These are phyloP conservation scores for Suillus americanus DNA, from an alignment of 768 basidiomycete genomes.

Conservation along the genomic window DNA sequence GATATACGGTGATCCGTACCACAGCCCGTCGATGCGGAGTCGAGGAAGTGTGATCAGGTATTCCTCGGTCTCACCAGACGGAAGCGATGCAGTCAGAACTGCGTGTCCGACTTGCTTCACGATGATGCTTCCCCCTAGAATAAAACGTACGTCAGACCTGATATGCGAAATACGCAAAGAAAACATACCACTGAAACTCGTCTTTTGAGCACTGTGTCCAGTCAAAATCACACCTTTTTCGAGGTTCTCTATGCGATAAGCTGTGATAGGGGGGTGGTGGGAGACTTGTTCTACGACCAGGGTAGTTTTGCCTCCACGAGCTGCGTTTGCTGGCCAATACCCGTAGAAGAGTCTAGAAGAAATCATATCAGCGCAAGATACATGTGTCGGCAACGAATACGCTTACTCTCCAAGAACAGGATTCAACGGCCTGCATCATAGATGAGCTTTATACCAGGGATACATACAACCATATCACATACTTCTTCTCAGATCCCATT, in stretches of 20 bases:
- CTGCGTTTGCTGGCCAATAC: slow-evolving; percentile 69
- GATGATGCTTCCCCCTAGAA: slow-evolving; percentile 63
- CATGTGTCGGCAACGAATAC: not conserved
- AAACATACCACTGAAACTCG: slow-evolving; percentile 74
- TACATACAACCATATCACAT: slow-evolving; percentile 21
- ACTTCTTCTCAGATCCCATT: slow-evolving; percentile 99
- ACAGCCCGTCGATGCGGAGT: slow-evolving; percentile 90
- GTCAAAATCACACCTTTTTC: slow-evolving; percentile 71
- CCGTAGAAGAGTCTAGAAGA: slow-evolving; percentile 77
- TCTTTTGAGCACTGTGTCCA: slow-evolving; percentile 96
- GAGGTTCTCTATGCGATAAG: slow-evolving; percentile 83
- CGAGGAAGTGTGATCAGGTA: slow-evolving; percentile 92
- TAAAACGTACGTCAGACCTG: slow-evolving; percentile 4
- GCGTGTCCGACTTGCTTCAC: slow-evolving; percentile 98
- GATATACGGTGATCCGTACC: slow-evolving; percentile 90
- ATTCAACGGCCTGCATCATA: slow-evolving; percentile 74
- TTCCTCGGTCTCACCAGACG: slow-evolving; percentile 56
- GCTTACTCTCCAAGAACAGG: slow-evolving; percentile 92
- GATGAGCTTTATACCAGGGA: slow-evolving; percentile 9
- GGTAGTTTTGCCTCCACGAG: slow-evolving; percentile 74
- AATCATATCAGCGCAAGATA: not conserved
- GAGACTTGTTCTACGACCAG: slow-evolving; percentile 95
- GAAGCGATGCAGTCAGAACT: slow-evolving; percentile 64
- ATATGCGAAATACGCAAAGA: not conserved
- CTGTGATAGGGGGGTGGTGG: slow-evolving; percentile 89